A percentile compares a stretch with the other conserved stretches of the same genome.
These are phyloP conservation scores for Stachybotrys chlorohalonatus DNA, from an alignment of 2,329 filamentous ascomycete species.

Conservation along the genomic window DNA sequence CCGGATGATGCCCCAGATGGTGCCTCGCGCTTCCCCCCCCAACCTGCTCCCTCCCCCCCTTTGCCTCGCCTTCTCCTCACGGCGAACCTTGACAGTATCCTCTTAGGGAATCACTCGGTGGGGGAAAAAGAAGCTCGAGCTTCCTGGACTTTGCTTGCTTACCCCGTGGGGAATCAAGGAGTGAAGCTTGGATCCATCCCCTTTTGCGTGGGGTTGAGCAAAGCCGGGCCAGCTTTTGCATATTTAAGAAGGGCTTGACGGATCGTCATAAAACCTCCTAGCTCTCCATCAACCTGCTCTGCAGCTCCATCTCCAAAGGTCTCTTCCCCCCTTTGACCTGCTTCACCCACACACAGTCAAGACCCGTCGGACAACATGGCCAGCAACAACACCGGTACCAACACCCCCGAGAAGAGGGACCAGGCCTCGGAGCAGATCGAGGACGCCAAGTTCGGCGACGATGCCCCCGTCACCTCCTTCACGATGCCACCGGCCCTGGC, in stretches of 20 bases:
- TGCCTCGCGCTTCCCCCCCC: not conserved
- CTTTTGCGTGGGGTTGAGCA: not conserved
- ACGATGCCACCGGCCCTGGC: constrained; percentile 4
- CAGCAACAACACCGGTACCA: not conserved
- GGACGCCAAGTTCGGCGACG: not conserved
- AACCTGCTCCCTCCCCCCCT: not conserved
- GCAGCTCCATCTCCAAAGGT: not conserved
- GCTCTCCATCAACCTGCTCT: not conserved
- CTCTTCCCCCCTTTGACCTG: not conserved
- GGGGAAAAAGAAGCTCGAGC: too few species aligned
- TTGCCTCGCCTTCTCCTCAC: not conserved
- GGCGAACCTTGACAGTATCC: not conserved
- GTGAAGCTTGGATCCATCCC: not conserved
- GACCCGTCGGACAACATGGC: too few species aligned
- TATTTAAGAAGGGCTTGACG: not conserved
- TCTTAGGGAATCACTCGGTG: not conserved
- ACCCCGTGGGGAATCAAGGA: not conserved
- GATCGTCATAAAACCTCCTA: not conserved
- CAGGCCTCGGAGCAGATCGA: not conserved
- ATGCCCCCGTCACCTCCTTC: not conserved
- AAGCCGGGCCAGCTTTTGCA: not conserved
- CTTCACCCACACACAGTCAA: too few species aligned
- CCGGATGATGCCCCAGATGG: not conserved
- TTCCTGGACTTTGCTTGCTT: not conserved
- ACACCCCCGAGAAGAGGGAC: not conserved